Base-by-base conservation (phyloP, 306 rosid genomes). In the Casuarina equisetifolia region DNA sequence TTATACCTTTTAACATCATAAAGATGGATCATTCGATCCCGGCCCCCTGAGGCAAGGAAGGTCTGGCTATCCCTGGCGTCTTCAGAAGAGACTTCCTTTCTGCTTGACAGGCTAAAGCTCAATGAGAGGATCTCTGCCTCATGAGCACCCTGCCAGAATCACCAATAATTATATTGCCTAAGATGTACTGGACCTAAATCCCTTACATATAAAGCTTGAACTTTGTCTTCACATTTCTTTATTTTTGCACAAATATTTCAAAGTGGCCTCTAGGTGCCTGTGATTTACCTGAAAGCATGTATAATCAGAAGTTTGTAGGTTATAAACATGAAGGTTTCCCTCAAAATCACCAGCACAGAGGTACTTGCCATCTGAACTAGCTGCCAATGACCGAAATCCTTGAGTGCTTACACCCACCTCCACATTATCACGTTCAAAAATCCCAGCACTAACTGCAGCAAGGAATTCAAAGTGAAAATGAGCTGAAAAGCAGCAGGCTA, bases 291-390 rank as follows among this genome's bases (percentile, higher is more conserved):
- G 90, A 74, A 89, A 80, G 79, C 92, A 91, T 75, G 88, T 86
- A 78, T 89, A 91, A 59, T 89, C 91, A 3, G 86, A 84, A 74
- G 89, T 89, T 58, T 88, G 84, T 75, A 88, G 88, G 85, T 91
- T 74, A 81, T 83, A 91, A 69, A 91, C 79, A 82, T 89, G 94
- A 81, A 91, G 89, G 82, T 88, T 89, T 80, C 97, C 97, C 53
- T 82, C 80, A 82, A 89, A 85, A 82, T 91, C 94, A 80, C 97
- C 94, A 76, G 92, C 91, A 52, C 90, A 88, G 48, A 91, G 92
- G 83, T 83, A 82, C 83, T 86, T 85, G 85, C 97, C 94, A 82
- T 91, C 94, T 78, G 97, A 84, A 80, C 97, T 89, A 79, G 83
- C 88, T 74, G 94, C 94, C 82, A 91, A 86, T 17, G 92, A 86